A percentile compares a stretch with the other conserved stretches of the same genome.
These are phyloP conservation scores for Austroboletus novae-zelandiae DNA, from an alignment of 1,284 basidiomycete genomes.

Conservation along the genomic window DNA sequence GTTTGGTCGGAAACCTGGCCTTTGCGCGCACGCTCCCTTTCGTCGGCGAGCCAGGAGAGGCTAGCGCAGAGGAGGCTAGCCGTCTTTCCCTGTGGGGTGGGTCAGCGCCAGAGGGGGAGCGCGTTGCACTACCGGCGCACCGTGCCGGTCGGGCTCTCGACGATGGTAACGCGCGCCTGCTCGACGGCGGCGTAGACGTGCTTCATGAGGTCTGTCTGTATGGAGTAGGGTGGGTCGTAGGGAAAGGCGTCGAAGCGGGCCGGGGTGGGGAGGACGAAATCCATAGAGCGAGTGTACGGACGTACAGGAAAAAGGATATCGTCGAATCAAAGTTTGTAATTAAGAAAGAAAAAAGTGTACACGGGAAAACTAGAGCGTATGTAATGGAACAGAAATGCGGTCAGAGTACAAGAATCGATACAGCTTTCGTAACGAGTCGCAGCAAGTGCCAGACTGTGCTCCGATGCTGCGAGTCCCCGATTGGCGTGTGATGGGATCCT, in stretches of 20 bases:
- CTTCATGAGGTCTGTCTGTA: constrained; percentile 88
- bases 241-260: constrained; percentile 73
- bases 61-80: constrained; percentile 80
- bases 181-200: constrained; percentile 86
- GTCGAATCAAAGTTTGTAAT: constrained; percentile 16
- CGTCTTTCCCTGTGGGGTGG: constrained; percentile 71
- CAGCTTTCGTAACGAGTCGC: constrained; percentile 16
- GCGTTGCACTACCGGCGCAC: constrained; percentile 35
- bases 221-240: constrained; percentile 79
- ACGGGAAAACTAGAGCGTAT: constrained; percentile 22
- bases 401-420: constrained; percentile 25
- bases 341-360: constrained; percentile 21
- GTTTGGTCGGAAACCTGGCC: constrained; percentile 48
- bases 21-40: constrained; percentile 63
- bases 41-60: constrained; percentile 77
- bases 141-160: constrained; percentile 87
- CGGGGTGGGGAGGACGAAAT: constrained; percentile 54
- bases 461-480: constrained; percentile 13
- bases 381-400: constrained; percentile 17
- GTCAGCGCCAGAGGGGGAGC: constrained; percentile 1
- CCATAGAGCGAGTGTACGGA: too few relatives aligned
- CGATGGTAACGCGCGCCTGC: constrained; percentile 68
- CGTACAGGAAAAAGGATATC: neutral
- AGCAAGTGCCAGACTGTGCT: constrained; percentile 21
- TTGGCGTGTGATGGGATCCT: constrained; percentile 1